Base-by-base conservation (phyloP, 2,329 filamentous ascomycete species). In the Colletotrichum sojae region DNA sequence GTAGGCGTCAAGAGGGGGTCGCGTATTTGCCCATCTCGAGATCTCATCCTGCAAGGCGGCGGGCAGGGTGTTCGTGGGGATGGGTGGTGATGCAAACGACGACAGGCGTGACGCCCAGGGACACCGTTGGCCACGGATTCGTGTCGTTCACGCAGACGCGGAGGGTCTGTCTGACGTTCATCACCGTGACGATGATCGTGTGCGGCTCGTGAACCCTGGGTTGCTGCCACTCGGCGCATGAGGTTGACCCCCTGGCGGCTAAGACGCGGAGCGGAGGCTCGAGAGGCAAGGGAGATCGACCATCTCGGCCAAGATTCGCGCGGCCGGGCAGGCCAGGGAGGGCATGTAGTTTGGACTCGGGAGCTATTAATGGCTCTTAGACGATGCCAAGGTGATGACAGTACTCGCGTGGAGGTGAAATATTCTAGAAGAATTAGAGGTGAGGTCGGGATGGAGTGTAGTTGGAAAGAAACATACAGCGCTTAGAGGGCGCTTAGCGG, bases 401-500 rank as follows among this genome's bases (percentile, higher is more conserved):
- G 45, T 57, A 12, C 31, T 22, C 54, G 48, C 22, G 56, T 31
- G 25, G 40, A 48, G 43, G 49, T 64, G 58, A 67, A 68, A 12
- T n/a, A 36, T 64, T 71, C 67, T 46, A 63, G 62, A 70, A 70
- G 27, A 25, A 52, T 36, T 39, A n/a, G 27, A 31, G n/a, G 18
- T 31, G 43, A 46, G 27, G 27, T 63, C 22, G 36, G 31, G 45
- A 54, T 60, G 22, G 40, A 39, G 64, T 48, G 69, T 66, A n/a
- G 57, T 61, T 22, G 48, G 43, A n/a, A 27, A 52, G 31, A 22
- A 22, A 15, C 22, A 36, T 36, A 27, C 31, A 70, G 70, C 70
- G 70, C 70, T 71, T 71, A 71, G 53, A 45, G 51, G 63, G 70
- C 70, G 70, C 63, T 66, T 71, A 71, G 67, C 43, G 31, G 48